phyloP scores from a whole-genome alignment of 2,329 filamentous ascomycete genomes.

The Fusarium falciforme region DNA sequence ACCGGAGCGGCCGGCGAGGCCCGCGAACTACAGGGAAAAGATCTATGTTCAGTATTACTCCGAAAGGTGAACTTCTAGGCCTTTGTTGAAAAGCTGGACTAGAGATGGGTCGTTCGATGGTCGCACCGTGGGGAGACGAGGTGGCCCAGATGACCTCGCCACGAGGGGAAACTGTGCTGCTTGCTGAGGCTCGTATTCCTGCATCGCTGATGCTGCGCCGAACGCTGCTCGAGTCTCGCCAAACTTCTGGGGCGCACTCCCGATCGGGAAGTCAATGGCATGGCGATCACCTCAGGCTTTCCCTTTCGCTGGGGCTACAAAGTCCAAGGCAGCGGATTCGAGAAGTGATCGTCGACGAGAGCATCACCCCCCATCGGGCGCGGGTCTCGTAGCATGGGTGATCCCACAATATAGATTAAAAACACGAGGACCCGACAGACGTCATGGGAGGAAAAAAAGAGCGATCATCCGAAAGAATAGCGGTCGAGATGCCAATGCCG shows the following conservation, averaged over 20 bases:
- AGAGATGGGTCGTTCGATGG: slow-evolving; percentile 15
- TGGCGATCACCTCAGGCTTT: slow-evolving; percentile 22
- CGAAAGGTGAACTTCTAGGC: background rate
- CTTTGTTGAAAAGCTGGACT: background rate
- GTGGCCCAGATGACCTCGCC: slow-evolving; percentile 35
- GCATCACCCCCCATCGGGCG: background rate
- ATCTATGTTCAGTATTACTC: background rate
- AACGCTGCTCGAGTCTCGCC: background rate
- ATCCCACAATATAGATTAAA: slow-evolving; percentile 6
- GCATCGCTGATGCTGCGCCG: slow-evolving; percentile 19
- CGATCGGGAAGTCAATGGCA: slow-evolving; percentile 16
- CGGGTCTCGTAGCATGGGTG: slow-evolving; percentile 27
- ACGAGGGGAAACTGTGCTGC: slow-evolving; percentile 1
- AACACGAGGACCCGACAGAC: slow-evolving; percentile 27
- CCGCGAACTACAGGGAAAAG: background rate
- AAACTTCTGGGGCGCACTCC: background rate
- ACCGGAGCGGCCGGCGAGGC: slow-evolving; percentile 4
- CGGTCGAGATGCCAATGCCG: slow-evolving; percentile 7
- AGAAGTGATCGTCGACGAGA: slow-evolving; percentile 10
- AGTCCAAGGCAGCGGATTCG: background rate
- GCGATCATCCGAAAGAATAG: slow-evolving; percentile 4
- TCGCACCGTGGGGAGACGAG: background rate
- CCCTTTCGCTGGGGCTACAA: slow-evolving; percentile 1
- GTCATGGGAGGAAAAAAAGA: slow-evolving; percentile 13
- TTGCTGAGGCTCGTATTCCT: slow-evolving; percentile 32